Evolutionary conservation across 805 yeast genomes (phyloP).

Genomic region (Starmerella floricola): DNA sequence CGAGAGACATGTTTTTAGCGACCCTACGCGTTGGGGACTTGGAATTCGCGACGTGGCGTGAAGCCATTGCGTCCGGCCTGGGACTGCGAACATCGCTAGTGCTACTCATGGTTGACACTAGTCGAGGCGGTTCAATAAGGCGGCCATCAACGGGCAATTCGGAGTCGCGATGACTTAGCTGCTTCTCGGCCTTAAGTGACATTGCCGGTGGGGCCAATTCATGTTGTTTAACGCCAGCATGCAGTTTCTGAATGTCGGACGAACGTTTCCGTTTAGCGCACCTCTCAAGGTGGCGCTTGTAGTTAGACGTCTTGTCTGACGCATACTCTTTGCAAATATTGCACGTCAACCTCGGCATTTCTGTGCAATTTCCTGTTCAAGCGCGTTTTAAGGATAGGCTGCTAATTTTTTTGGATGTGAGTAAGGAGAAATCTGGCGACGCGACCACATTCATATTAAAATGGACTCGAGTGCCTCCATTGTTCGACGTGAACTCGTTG

Average conservation of each 20-base stretch:
- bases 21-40: too few species aligned
- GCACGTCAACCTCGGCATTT: slow-evolving; percentile 1
- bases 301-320: slow-evolving; percentile 3
- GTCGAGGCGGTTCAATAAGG: neutral
- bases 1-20: too few species aligned
- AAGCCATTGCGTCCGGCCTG: too few species aligned
- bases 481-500: neutral
- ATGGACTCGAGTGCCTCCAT: too few species aligned
- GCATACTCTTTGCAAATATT: neutral
- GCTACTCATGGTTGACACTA: neutral
- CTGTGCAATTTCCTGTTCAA: too few species aligned
- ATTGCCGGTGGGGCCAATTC: too few species aligned
- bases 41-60: too few species aligned
- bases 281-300: slow-evolving; percentile 6
- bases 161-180: neutral
- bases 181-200: neutral
- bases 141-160: neutral
- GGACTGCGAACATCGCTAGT: neutral
- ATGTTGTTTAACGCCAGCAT: neutral
- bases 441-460: too few species aligned
- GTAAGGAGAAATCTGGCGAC: too few species aligned
- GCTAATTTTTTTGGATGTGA: too few species aligned
- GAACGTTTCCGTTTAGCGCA: neutral
- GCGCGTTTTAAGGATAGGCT: too few species aligned
- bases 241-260: neutral